A percentile compares a stretch with the other conserved stretches of the same genome.
Evolutionary conservation across 805 yeast genomes (phyloP).

Genomic region (Grigorovia yakushimaensis): DNA sequence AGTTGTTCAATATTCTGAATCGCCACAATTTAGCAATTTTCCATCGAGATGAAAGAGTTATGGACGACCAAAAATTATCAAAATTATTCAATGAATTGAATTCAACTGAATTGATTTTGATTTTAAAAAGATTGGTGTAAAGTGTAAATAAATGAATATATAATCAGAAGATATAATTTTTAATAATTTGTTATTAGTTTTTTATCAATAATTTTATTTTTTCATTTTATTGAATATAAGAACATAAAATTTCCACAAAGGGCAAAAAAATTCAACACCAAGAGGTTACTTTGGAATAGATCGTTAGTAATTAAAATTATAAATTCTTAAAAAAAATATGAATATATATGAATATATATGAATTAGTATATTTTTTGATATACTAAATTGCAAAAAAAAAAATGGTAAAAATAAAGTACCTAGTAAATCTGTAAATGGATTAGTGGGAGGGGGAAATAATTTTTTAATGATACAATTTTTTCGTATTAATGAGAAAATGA

Average conservation of each 20-base stretch:
- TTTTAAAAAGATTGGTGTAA: background rate
- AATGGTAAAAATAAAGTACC: background rate
- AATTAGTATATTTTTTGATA: background rate
- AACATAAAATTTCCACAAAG: too few relatives aligned
- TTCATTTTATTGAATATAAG: too few relatives aligned
- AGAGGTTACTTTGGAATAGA: too few relatives aligned
- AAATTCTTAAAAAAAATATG: background rate
- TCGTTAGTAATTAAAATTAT: background rate
- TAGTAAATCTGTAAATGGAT: background rate
- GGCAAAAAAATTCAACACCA: too few relatives aligned
- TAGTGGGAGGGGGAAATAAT: background rate
- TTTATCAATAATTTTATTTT: too few relatives aligned
- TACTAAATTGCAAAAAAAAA: background rate
- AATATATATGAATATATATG: background rate
- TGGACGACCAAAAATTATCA: slow-evolving; percentile 39
- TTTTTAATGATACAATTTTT: background rate
- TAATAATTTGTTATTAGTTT: background rate
- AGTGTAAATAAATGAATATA: too few relatives aligned
- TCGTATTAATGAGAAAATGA: background rate
- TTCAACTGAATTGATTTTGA: background rate
- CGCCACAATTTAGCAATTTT: slow-evolving; percentile 11
- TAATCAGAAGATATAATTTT: too few relatives aligned
- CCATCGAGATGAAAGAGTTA: slow-evolving; percentile 24
- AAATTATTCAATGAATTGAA: slow-evolving; percentile 31
- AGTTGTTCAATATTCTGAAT: slow-evolving; percentile 50